A percentile compares a stretch with the other conserved stretches of the same genome.
These are phyloP conservation scores for Monosporascus ibericus DNA, from an alignment of 2,329 filamentous ascomycete genomes.

Conservation along the genomic window DNA sequence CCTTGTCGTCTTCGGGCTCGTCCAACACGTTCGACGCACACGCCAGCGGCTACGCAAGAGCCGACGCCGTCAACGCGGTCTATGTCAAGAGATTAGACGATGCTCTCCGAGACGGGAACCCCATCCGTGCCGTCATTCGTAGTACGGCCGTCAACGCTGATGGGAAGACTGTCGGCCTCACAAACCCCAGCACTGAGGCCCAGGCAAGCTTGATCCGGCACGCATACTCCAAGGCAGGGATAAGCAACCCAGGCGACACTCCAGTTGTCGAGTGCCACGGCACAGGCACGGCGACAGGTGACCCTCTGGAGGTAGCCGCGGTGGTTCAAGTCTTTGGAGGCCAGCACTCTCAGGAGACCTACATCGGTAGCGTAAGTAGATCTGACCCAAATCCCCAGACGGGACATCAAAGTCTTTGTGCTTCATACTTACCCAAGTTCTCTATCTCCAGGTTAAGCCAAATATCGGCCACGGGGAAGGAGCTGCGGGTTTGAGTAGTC, in stretches of 20 bases:
- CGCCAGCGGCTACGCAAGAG: conserved; percentile 45
- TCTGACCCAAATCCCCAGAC: too few species aligned
- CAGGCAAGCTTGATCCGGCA: conserved; percentile 14
- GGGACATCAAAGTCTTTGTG: too few species aligned
- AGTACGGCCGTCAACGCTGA: conserved; percentile 33
- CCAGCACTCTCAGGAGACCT: conserved; percentile 7
- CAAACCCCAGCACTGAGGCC: conserved; percentile 9
- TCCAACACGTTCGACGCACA: conserved; percentile 33
- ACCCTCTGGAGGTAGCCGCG: conserved; percentile 27
- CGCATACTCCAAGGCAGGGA: conserved; percentile 10
- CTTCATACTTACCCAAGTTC: too few species aligned
- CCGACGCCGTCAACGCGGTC: conserved; percentile 40
- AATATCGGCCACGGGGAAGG: conserved; percentile 38
- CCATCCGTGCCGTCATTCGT: conserved; percentile 33
- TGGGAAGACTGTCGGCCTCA: conserved; percentile 29
- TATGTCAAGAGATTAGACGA: conserved; percentile 40
- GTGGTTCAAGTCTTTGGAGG: conserved; percentile 20
- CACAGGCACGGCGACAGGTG: conserved; percentile 30
- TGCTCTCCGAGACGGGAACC: conserved; percentile 41
- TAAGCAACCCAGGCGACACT: conserved; percentile 5
- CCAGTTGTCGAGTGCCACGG: conserved; percentile 19
- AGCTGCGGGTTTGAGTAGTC: conserved; percentile 32
- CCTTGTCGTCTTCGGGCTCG: conserved; percentile 3
- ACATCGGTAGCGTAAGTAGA: conserved; percentile 18
- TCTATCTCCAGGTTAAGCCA: conserved; percentile 9